Percentiles rank a stretch among this genome's conserved stretches.
Evolutionary conservation across 108 stramenopile genomes (phyloP).

Genomic region (Stephanodiscus minutulus): DNA sequence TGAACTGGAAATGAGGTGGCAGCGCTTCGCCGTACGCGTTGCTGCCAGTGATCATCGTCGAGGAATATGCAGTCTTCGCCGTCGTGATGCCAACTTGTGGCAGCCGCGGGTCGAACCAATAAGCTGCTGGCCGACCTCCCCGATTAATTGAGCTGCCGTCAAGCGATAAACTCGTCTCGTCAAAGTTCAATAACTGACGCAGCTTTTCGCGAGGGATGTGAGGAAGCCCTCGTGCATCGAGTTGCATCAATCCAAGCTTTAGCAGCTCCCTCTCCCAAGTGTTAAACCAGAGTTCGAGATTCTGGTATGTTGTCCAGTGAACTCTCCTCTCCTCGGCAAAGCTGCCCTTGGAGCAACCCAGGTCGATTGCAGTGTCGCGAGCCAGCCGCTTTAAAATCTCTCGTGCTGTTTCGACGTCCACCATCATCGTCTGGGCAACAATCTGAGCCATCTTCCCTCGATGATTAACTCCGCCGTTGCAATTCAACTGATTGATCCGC

Average conservation of each 20-base stretch:
- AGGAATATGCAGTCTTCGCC: neutral
- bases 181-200: slow-evolving; percentile 6
- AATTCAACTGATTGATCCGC: slow-evolving; percentile 10
- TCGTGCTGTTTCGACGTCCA: neutral
- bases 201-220: too few species aligned
- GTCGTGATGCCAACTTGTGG: slow-evolving; percentile 1
- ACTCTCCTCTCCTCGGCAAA: slow-evolving; percentile 10
- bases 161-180: slow-evolving; percentile 14
- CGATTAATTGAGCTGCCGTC: slow-evolving; percentile 9
- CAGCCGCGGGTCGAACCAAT: neutral
- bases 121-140: slow-evolving; percentile 2
- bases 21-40: slow-evolving; percentile 3
- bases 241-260: neutral
- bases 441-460: neutral
- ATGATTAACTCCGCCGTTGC: neutral
- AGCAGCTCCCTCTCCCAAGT: slow-evolving; percentile 6
- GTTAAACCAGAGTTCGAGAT: slow-evolving; percentile 1
- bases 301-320: slow-evolving; percentile 12
- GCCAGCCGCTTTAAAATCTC: neutral
- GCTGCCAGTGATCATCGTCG: slow-evolving; percentile 7
- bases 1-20: slow-evolving; percentile 9
- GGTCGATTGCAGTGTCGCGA: neutral
- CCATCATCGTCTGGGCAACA: neutral
- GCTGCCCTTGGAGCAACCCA: neutral
- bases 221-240: neutral